Conservation (phyloP, 768 basidiomycete species). For the Lactifluus subvellereus region DNA sequence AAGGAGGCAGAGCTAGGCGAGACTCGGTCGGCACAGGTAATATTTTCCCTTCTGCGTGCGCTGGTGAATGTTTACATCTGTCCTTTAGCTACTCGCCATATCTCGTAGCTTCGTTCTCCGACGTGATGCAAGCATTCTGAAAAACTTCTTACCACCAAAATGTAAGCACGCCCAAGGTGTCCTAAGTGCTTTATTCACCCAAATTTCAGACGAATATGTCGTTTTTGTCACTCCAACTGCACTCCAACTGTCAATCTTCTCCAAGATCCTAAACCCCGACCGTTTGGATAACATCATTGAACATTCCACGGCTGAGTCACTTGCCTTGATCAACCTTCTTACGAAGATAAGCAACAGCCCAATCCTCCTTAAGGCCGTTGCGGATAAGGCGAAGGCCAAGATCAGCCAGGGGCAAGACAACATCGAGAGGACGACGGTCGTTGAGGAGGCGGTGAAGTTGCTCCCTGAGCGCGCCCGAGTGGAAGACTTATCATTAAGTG, state of each 20-base stretch:
- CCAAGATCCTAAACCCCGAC: constrained; percentile 65
- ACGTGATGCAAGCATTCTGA: constrained; percentile 75
- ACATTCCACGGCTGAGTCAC: constrained; percentile 67
- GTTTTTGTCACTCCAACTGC: constrained; percentile 87
- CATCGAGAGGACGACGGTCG: constrained; percentile 41
- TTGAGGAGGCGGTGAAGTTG: constrained; percentile 55
- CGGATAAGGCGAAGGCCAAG: constrained; percentile 51
- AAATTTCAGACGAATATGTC: constrained; percentile 83
- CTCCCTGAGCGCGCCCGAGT: constrained; percentile 55
- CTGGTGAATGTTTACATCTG: neutral
- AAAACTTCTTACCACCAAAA: constrained; percentile 87
- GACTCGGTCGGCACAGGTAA: constrained; percentile 70
- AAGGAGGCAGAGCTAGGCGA: constrained; percentile 76
- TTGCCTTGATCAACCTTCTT: constrained; percentile 72
- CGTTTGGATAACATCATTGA: constrained; percentile 63
- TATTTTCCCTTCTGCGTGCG: neutral
- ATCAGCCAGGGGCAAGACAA: constrained; percentile 31
- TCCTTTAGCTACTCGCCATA: constrained; percentile 56
- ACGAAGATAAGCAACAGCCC: constrained; percentile 94
- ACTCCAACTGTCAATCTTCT: constrained; percentile 78
- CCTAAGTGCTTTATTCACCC: neutral
- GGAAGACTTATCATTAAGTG: constrained; percentile 75
- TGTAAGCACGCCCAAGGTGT: constrained; percentile 41
- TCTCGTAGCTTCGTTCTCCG: constrained; percentile 87
- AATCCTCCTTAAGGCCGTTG: constrained; percentile 74